phyloP scores from a whole-genome alignment of 1,139 yeast genomes.

The Lodderomyces orthopsilosis region DNA sequence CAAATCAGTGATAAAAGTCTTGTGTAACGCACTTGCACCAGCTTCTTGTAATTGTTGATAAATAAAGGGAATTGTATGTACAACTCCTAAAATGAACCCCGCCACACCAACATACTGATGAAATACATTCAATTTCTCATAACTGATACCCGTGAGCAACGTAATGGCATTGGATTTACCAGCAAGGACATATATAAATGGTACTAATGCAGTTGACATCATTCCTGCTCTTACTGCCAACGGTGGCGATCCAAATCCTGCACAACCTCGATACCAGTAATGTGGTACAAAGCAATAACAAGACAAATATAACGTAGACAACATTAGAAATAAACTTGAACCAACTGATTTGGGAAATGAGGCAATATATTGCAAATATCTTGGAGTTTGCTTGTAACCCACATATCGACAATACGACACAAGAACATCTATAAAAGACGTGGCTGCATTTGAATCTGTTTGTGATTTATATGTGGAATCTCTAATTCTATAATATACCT shows the following conservation, averaged over 20 bases:
- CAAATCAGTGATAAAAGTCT: constrained; percentile 17
- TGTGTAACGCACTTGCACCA: constrained; percentile 30
- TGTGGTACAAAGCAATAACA: constrained; percentile 50
- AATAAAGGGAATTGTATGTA: constrained; percentile 56
- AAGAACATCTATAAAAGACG: constrained; percentile 26
- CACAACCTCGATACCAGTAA: constrained; percentile 54
- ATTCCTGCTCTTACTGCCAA: constrained; percentile 53
- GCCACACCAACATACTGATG: constrained; percentile 52
- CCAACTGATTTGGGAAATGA: constrained; percentile 57
- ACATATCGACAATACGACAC: constrained; percentile 44
- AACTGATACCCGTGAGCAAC: constrained; percentile 52
- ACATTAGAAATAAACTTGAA: constrained; percentile 36
- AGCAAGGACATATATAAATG: constrained; percentile 49
- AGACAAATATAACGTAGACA: constrained; percentile 43
- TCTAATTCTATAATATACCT: constrained; percentile 31
- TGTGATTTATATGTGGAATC: constrained; percentile 29
- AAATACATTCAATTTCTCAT: constrained; percentile 51
- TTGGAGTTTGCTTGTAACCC: constrained; percentile 50
- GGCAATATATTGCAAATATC: constrained; percentile 28
- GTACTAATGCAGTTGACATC: constrained; percentile 52
- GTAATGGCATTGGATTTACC: constrained; percentile 55
- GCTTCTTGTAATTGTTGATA: constrained; percentile 50
- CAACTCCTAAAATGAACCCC: constrained; percentile 46
- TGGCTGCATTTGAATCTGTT: constrained; percentile 12
- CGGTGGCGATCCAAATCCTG: constrained; percentile 67